Conservation (phyloP, 805 yeast species). For the Pichia cephalocereana region DNA sequence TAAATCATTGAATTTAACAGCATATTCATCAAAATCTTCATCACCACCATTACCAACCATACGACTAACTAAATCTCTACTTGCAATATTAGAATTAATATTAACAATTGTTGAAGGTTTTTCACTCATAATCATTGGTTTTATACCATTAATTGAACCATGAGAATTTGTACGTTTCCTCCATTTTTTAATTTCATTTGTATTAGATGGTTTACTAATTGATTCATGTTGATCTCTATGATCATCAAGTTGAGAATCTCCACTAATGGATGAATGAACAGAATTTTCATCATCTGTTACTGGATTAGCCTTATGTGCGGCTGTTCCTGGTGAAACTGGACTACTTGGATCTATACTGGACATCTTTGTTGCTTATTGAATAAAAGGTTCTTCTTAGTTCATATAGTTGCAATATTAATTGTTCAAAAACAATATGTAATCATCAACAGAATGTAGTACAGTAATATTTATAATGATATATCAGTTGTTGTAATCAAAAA, state of each 20-base stretch:
- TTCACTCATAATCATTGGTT: not conserved
- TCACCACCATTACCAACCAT: slow-evolving; percentile 21
- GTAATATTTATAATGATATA: no score
- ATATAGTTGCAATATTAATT: no score
- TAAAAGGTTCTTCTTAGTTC: no score
- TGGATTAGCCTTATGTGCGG: slow-evolving; percentile 16
- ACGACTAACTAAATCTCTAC: slow-evolving; percentile 23
- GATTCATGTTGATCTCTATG: slow-evolving; percentile 24
- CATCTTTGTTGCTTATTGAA: not conserved
- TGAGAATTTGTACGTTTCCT: slow-evolving; percentile 3
- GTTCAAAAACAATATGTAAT: no score
- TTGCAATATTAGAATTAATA: slow-evolving; percentile 10
- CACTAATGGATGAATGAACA: slow-evolving; percentile 27
- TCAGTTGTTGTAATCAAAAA: no score
- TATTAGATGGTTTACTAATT: not conserved
- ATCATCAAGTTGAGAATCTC: slow-evolving; percentile 27
- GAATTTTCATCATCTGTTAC: slow-evolving; percentile 26
- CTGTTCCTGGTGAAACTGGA: slow-evolving; percentile 14
- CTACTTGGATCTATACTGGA: not conserved
- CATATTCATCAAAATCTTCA: slow-evolving; percentile 23
- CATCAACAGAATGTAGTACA: no score
- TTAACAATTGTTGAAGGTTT: slow-evolving; percentile 3
- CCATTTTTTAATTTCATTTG: not conserved
- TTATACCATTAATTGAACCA: not conserved
- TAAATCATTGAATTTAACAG: slow-evolving; percentile 17